Base-by-base conservation (phyloP, 1,284 basidiomycete species). In the Pseudozyma flocculosa region DNA sequence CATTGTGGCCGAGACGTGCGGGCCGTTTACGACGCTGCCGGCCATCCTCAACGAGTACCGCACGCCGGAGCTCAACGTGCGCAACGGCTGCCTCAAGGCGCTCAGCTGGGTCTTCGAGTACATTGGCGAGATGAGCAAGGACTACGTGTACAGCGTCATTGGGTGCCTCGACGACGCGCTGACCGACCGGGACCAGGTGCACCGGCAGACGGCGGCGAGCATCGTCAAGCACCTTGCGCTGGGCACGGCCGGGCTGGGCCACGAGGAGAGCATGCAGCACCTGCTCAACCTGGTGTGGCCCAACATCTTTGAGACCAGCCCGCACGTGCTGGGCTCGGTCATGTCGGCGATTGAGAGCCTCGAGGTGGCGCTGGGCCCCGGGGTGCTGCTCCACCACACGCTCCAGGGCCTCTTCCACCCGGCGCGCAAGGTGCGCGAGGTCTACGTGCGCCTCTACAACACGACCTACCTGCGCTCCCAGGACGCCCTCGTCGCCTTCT, bases 21-120 rank as follows among this genome's bases (percentile, higher is more conserved):
- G 93, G 2, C 87, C 95, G 10, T 99, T 98, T 84, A 99, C 94
- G 0, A 97, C 93, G 80, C 95, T 98, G 59, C 95, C 95, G 3
- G 95, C 95, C 29, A 96, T 98, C 71, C 84, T 99, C 40, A 97
- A 97, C 81, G 95, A 99, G 79, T 99, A 98, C 80, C 88, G 94
- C 45, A 98, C 94, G 2, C 80, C 81, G 1, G 95, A 99, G 78
- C 84, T 98, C 59, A 99, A 98, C 79, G 95, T 98, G 40, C 88
- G 95, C 49, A 98, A 94, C n/a, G 95, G 95, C 59, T 98, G 94
- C 85, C 83, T 99, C 61, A 99, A 99, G 79, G 93, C 95, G 0
- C 84, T 98, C 24, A 92, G 93, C 4, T 99, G 96, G 83, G 88
- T 99, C 55, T 98, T 98, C 77, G 95, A 98, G 83, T 98, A 99